Conservation (phyloP, 495 filamentous ascomycete species). For the Aspergillus asperescens region DNA sequence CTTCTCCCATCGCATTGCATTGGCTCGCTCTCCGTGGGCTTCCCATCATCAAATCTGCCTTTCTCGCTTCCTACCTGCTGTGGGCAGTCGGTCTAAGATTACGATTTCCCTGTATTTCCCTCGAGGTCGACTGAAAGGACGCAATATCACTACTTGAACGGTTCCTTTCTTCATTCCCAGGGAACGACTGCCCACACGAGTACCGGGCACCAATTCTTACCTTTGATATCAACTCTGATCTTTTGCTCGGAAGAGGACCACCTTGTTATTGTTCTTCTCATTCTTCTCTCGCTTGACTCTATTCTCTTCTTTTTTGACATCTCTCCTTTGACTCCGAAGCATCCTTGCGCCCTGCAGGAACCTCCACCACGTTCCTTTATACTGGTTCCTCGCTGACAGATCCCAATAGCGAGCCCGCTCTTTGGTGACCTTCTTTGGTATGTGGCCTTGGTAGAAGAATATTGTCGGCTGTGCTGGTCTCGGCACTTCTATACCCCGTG, state of each 20-base stretch:
- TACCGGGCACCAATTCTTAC: constrained; percentile 17
- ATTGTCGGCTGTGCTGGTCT: constrained; percentile 8
- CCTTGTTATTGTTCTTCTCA: constrained; percentile 5
- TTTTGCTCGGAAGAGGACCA: background rate
- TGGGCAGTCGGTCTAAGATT: constrained; percentile 24
- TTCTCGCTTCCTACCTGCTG: constrained; percentile 20
- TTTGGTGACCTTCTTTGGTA: constrained; percentile 23
- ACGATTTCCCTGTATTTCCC: constrained; percentile 17
- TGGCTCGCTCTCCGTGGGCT: constrained; percentile 19
- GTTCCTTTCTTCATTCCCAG: constrained; percentile 35
- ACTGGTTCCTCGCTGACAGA: constrained; percentile 19
- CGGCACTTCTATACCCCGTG: background rate
- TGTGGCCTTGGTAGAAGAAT: constrained; percentile 16
- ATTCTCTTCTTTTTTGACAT: background rate
- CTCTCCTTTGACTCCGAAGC: constrained; percentile 1
- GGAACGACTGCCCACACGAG: constrained; percentile 35
- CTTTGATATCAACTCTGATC: background rate
- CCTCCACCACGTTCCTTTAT: constrained; percentile 19
- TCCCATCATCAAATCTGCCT: constrained; percentile 17
- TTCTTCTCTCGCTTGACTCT: constrained; percentile 4
- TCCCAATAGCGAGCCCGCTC: constrained; percentile 17
- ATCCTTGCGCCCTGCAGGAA: constrained; percentile 11
- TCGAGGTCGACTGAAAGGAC: constrained; percentile 17
- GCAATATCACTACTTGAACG: constrained; percentile 11
- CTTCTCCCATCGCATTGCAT: constrained; percentile 18